Evolutionary conservation across 2,329 filamentous ascomycete species (phyloP).

Genomic region (Mycocentrospora acerina): DNA sequence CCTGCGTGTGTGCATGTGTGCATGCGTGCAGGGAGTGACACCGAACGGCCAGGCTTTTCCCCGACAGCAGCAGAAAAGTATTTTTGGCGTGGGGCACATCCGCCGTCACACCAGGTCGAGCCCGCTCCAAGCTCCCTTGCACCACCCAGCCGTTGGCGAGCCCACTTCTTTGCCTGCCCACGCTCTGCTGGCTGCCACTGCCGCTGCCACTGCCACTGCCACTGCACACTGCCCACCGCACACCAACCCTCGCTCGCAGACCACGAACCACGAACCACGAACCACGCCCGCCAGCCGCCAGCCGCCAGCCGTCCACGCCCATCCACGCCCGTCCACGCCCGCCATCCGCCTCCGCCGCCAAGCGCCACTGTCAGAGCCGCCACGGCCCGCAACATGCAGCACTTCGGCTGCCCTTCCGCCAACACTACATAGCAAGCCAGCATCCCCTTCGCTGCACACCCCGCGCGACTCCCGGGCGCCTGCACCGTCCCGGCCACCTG

Average conservation of each 20-base stretch:
- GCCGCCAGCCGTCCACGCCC: conserved; percentile 13
- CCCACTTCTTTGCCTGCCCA: conserved; percentile 3
- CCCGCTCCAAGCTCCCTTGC: conserved; percentile 14
- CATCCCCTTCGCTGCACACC: conserved; percentile 1
- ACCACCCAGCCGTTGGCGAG: conserved; percentile 9
- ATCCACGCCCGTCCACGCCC: conserved; percentile 1
- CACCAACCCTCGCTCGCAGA: too few species aligned
- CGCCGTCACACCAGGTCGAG: conserved; percentile 17
- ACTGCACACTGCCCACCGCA: too few species aligned
- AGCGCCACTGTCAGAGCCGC: conserved; percentile 6
- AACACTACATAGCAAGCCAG: not conserved
- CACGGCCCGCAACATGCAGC: conserved; percentile 1
- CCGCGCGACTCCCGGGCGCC: too few species aligned
- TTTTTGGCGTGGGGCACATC: conserved; percentile 21
- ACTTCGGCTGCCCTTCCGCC: not conserved
- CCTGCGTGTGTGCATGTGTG: too few species aligned
- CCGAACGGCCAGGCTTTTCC: conserved; percentile 13
- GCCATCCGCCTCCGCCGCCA: too few species aligned
- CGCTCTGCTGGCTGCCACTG: too few species aligned
- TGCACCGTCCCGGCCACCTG: conserved; percentile 2
- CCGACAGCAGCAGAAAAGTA: conserved; percentile 15
- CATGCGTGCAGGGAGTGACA: conserved; percentile 4
- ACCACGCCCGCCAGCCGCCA: too few species aligned
- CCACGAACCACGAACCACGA: too few species aligned
- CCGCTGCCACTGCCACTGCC: too few species aligned